Percentiles rank a stretch among this genome's conserved stretches.
phyloP scores from a whole-genome alignment of 768 basidiomycete species.

The Amanita inopinata region DNA sequence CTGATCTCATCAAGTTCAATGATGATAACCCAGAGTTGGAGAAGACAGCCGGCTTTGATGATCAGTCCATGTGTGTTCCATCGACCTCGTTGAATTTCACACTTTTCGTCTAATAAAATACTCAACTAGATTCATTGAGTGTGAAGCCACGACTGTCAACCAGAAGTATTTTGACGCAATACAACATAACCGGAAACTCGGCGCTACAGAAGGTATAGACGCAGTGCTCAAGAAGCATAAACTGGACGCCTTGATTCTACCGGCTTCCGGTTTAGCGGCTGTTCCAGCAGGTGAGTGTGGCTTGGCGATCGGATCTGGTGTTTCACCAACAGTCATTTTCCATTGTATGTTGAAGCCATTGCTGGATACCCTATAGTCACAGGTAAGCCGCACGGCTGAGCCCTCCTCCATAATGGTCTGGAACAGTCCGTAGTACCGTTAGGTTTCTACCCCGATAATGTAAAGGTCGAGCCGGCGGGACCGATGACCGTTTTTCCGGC shows the following conservation, averaged over 20 bases:
- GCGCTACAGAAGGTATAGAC: constrained; percentile 44
- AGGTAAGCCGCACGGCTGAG: constrained; percentile 33
- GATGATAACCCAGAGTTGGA: constrained; percentile 42
- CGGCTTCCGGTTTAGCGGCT: constrained; percentile 30
- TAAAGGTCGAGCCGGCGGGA: constrained; percentile 28
- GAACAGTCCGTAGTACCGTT: constrained; percentile 40
- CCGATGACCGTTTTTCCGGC: constrained; percentile 35
- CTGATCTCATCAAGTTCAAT: constrained; percentile 51
- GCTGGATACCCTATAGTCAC: constrained; percentile 62
- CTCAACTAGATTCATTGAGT: constrained; percentile 24
- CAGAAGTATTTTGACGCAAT: constrained; percentile 35
- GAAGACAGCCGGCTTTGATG: constrained; percentile 26
- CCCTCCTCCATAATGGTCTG: too few relatives aligned
- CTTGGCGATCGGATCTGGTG: too few relatives aligned
- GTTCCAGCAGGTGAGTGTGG: constrained; percentile 30
- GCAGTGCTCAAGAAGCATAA: constrained; percentile 33
- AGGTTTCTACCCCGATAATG: constrained; percentile 44
- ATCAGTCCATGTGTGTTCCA: constrained; percentile 27
- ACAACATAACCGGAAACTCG: constrained; percentile 34
- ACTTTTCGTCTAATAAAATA: not conserved
- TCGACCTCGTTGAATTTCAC: not conserved
- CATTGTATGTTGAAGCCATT: constrained; percentile 28
- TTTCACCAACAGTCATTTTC: not conserved
- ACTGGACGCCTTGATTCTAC: constrained; percentile 45
- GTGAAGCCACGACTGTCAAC: constrained; percentile 31